Evolutionary conservation across 176 grass and related monocot genomes (phyloP).

Genomic region (bread wheat (Triticum aestivum)): DNA sequence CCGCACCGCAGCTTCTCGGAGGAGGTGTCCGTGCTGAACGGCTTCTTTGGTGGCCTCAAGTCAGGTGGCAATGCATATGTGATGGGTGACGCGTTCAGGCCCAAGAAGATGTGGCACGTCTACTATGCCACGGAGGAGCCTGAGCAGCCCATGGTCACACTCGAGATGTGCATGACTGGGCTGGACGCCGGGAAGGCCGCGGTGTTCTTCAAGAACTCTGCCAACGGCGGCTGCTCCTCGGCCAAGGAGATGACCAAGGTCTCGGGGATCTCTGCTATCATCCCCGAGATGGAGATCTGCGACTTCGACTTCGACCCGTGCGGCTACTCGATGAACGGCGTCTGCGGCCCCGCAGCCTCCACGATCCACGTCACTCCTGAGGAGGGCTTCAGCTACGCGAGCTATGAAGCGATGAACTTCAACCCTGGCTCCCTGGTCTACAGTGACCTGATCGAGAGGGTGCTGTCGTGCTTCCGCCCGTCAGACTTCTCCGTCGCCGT

Average conservation of each 20-base stretch:
- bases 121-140: slow-evolving; percentile 76
- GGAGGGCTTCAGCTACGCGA: slow-evolving; percentile 93
- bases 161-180: slow-evolving; percentile 96
- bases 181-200: slow-evolving; percentile 50
- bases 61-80: slow-evolving; percentile 74
- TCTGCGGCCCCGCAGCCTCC: slow-evolving; percentile 49
- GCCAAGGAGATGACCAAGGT: slow-evolving; percentile 72
- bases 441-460: slow-evolving; percentile 51
- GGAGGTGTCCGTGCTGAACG: slow-evolving; percentile 63
- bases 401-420: slow-evolving; percentile 86
- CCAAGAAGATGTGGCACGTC: slow-evolving; percentile 82
- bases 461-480: slow-evolving; percentile 61
- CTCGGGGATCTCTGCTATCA: slow-evolving; percentile 71
- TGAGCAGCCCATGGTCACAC: slow-evolving; percentile 73
- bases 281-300: slow-evolving; percentile 92
- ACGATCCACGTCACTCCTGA: slow-evolving; percentile 90
- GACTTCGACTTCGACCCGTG: slow-evolving; percentile 86
- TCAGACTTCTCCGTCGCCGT: slow-evolving; percentile 73
- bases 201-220: slow-evolving; percentile 79
- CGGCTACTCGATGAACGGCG: slow-evolving; percentile 88
- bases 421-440: slow-evolving; percentile 50
- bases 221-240: slow-evolving; percentile 27
- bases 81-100: slow-evolving; percentile 50
- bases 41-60: slow-evolving; percentile 72
- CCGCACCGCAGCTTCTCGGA: slow-evolving; percentile 74